phyloP scores from a whole-genome alignment of 331 rosid species.

The Saraca asoca region DNA sequence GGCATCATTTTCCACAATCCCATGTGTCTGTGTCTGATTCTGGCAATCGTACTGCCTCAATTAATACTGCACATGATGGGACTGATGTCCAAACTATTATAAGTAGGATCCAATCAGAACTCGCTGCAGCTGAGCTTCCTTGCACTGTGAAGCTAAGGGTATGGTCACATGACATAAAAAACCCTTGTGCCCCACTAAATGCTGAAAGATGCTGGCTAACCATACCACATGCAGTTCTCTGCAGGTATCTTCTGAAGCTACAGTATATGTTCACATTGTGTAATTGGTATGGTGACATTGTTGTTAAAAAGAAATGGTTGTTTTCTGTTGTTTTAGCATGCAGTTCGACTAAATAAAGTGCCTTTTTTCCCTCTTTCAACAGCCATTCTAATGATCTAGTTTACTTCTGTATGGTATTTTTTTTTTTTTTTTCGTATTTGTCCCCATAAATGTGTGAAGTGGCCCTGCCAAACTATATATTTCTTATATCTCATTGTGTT shows the following conservation, averaged over 20 bases:
- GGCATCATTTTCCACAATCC: conserved; percentile 32
- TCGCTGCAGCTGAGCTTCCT: conserved; percentile 54
- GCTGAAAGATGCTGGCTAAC: conserved; percentile 45
- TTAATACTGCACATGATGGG: conserved; percentile 29
- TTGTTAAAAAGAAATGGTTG: background rate
- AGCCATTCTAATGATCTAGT: background rate
- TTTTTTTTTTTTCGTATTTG: background rate
- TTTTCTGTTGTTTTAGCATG: conserved; percentile 25
- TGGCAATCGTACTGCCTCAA: conserved; percentile 26
- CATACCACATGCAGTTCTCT: conserved; percentile 61
- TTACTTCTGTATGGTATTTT: conserved; percentile 2
- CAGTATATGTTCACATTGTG: background rate
- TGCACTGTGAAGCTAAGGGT: conserved; percentile 62
- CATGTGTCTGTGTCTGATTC: conserved; percentile 37
- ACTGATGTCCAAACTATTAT: conserved; percentile 45
- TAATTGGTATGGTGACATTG: background rate
- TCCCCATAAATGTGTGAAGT: conserved; percentile 3
- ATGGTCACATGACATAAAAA: conserved; percentile 52
- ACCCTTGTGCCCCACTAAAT: conserved; percentile 49
- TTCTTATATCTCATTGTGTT: conserved; percentile 32
- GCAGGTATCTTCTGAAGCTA: conserved; percentile 45
- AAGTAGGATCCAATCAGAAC: conserved; percentile 49
- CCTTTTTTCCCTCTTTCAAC: background rate
- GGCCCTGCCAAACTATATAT: conserved; percentile 20
- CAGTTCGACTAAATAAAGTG: conserved; percentile 1